Conservation (phyloP, 2,329 filamentous ascomycete species). For the Sporothrix luriei region DNA sequence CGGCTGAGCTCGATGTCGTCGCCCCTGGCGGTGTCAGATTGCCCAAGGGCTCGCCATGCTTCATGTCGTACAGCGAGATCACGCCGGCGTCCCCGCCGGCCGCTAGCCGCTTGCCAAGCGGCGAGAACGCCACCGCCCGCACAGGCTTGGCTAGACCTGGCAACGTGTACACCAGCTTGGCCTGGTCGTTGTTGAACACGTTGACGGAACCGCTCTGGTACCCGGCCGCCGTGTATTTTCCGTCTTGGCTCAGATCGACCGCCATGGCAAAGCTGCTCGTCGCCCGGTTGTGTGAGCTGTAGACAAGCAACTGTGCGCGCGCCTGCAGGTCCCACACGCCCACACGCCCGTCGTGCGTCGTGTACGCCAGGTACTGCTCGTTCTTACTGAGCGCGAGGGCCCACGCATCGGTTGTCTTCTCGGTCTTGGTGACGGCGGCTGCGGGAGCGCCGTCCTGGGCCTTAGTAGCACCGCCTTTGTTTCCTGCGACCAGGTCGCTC, state of each 20-base stretch:
- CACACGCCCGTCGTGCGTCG: slow-evolving; percentile 83
- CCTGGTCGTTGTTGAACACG: slow-evolving; percentile 91
- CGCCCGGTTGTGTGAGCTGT: slow-evolving; percentile 64
- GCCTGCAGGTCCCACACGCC: slow-evolving; percentile 78
- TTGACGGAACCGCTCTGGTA: slow-evolving; percentile 92
- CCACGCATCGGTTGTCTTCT: slow-evolving; percentile 69
- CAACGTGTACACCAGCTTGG: slow-evolving; percentile 81
- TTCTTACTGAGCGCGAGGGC: slow-evolving; percentile 82
- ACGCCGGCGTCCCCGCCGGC: slow-evolving; percentile 86
- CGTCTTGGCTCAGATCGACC: slow-evolving; percentile 78
- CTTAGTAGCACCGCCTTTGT: slow-evolving; percentile 37
- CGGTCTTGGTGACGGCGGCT: background rate
- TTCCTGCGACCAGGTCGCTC: slow-evolving; percentile 36
- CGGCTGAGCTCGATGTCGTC: slow-evolving; percentile 63
- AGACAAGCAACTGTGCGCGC: slow-evolving; percentile 62
- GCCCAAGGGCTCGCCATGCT: slow-evolving; percentile 87
- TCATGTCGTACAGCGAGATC: slow-evolving; percentile 89
- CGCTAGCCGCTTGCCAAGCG: slow-evolving; percentile 78
- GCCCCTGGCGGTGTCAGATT: slow-evolving; percentile 62
- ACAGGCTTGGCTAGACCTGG: slow-evolving; percentile 86
- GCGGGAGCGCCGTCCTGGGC: slow-evolving; percentile 47
- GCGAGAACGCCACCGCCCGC: slow-evolving; percentile 83
- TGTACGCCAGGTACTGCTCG: slow-evolving; percentile 81
- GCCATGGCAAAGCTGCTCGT: slow-evolving; percentile 77
- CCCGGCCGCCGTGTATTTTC: slow-evolving; percentile 83